A percentile compares a stretch with the other conserved stretches of the same genome.
phyloP scores from a whole-genome alignment of 345 rosid genomes.

The Litchi chinensis region DNA sequence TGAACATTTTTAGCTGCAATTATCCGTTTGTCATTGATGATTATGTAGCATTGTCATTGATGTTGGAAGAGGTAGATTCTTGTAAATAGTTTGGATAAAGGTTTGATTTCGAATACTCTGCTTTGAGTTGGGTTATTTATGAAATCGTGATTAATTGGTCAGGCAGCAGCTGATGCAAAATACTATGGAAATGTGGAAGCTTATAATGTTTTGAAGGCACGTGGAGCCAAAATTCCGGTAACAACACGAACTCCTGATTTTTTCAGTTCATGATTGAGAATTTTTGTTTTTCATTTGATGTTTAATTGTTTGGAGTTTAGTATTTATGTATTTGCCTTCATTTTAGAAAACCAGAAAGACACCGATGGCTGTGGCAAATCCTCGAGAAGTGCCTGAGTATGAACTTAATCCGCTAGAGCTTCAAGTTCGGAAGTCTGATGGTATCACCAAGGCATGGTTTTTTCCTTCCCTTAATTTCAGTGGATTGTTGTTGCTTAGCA shows the following conservation, averaged over 20 bases:
- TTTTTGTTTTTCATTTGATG: neutral
- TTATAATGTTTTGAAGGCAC: constrained; percentile 79
- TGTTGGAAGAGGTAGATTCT: neutral
- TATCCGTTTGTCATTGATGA: no score
- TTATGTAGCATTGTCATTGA: neutral
- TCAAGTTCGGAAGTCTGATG: constrained; percentile 84
- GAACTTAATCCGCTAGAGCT: constrained; percentile 94
- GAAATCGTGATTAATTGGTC: constrained; percentile 18
- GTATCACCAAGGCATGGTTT: constrained; percentile 69
- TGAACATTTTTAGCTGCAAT: no score
- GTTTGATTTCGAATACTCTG: neutral
- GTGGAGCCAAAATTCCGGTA: constrained; percentile 93
- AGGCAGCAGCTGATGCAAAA: constrained; percentile 96
- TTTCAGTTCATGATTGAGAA: constrained; percentile 8
- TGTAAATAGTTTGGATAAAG: neutral
- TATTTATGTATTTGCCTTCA: constrained; percentile 21
- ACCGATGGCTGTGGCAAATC: constrained; percentile 90
- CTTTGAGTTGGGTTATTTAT: neutral
- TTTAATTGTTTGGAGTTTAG: neutral
- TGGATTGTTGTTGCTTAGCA: constrained; percentile 14
- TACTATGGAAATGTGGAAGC: constrained; percentile 83
- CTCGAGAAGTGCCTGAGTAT: constrained; percentile 91
- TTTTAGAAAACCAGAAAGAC: constrained; percentile 89
- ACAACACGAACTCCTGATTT: neutral
- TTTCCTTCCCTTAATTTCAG: constrained; percentile 6